A percentile compares a stretch with the other conserved stretches of the same genome.
Conservation (phyloP, 768 basidiomycete genomes). For the Agaricus bisporus region DNA sequence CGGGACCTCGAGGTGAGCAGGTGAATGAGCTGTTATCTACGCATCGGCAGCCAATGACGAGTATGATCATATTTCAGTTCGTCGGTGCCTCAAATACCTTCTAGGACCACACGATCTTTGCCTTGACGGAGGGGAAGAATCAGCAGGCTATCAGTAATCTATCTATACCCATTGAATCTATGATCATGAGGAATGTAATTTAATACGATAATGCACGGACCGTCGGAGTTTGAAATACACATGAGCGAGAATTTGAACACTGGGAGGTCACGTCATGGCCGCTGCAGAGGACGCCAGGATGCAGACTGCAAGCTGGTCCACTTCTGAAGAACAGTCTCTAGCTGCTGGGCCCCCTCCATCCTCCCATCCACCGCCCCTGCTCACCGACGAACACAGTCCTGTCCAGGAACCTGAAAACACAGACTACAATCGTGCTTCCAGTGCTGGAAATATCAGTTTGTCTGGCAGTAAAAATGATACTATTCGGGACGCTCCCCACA, state of each 20-base stretch:
- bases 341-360: conserved; percentile 28
- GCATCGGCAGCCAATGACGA: conserved; percentile 1
- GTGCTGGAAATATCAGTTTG: conserved; percentile 35
- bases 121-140: background rate
- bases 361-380: conserved; percentile 36
- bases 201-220: conserved; percentile 9
- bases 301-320: conserved; percentile 42
- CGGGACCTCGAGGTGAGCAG: conserved; percentile 21
- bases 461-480: conserved; percentile 40
- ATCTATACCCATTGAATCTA: no score
- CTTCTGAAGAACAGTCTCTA: conserved; percentile 42
- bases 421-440: conserved; percentile 48
- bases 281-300: conserved; percentile 25
- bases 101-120: conserved; percentile 12
- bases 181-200: no score
- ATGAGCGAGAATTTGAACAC: background rate
- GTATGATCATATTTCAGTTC: conserved; percentile 11
- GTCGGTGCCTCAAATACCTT: conserved; percentile 17
- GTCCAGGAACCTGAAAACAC: conserved; percentile 43
- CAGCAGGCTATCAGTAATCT: background rate
- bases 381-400: conserved; percentile 38
- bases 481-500: conserved; percentile 65
- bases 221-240: conserved; percentile 16
- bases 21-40: background rate
- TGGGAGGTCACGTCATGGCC: conserved; percentile 20